phyloP scores from a whole-genome alignment of 225 moss, liverwort and hornwort species.

The Ulota crispa region DNA sequence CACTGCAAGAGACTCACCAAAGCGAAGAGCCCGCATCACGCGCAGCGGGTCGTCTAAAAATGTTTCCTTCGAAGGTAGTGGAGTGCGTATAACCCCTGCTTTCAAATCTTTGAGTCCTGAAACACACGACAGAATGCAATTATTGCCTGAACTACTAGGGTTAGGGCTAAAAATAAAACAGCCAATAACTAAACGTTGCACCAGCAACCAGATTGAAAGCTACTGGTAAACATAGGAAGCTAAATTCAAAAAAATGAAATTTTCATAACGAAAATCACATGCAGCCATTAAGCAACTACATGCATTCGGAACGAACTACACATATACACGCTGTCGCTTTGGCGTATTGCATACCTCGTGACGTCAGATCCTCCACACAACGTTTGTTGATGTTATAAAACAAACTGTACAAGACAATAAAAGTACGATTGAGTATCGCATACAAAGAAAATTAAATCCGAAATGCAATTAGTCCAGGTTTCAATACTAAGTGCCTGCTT shows the following conservation, averaged over 20 bases:
- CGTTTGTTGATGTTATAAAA: slow-evolving; percentile 85
- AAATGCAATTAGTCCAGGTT: neutral
- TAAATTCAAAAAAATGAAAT: neutral
- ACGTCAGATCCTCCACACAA: slow-evolving; percentile 72
- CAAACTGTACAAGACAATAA: slow-evolving; percentile 43
- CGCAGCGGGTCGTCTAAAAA: slow-evolving; percentile 93
- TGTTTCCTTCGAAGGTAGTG: slow-evolving; percentile 68
- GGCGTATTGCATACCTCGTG: slow-evolving; percentile 43
- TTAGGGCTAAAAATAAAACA: neutral
- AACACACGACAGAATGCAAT: neutral
- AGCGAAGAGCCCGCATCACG: slow-evolving; percentile 72
- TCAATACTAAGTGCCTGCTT: neutral
- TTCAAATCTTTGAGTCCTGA: slow-evolving; percentile 67
- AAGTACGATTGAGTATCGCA: slow-evolving; percentile 13
- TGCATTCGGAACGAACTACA: neutral
- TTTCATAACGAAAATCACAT: neutral
- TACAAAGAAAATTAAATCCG: neutral
- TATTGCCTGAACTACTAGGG: slow-evolving; percentile 2
- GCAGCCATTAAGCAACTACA: neutral
- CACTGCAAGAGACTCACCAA: slow-evolving; percentile 46
- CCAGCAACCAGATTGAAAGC: neutral
- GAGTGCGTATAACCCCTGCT: slow-evolving; percentile 69
- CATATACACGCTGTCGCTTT: neutral
- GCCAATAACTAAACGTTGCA: neutral
- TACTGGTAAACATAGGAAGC: neutral